Evolutionary conservation across 176 grass and related monocot species (phyloP).

Genomic region (Ensete ventricosum): DNA sequence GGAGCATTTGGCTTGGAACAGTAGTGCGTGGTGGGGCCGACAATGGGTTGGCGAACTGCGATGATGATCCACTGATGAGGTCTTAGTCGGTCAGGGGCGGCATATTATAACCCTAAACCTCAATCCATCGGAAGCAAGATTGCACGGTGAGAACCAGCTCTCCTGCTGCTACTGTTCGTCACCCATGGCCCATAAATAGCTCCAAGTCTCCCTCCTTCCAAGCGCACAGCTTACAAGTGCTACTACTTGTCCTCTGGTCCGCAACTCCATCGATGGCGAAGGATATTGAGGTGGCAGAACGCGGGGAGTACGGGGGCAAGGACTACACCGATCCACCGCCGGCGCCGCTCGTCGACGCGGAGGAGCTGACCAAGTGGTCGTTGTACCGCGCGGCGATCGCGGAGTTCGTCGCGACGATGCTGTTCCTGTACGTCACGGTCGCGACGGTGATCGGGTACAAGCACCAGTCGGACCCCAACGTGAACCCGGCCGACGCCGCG

Average conservation of each 20-base stretch:
- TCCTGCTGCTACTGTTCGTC: no score
- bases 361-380: slow-evolving; percentile 81
- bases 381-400: slow-evolving; percentile 80
- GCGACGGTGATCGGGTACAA: slow-evolving; percentile 85
- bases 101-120: background rate
- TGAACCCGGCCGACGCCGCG: slow-evolving; percentile 31
- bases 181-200: background rate
- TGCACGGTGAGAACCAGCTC: no score
- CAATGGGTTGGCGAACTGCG: background rate
- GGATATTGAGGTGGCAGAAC: slow-evolving; percentile 43
- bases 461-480: slow-evolving; percentile 50
- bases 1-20: background rate
- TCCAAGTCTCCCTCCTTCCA: background rate
- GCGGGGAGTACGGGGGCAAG: slow-evolving; percentile 41
- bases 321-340: slow-evolving; percentile 84
- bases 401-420: slow-evolving; percentile 78
- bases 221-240: background rate
- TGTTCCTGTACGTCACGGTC: slow-evolving; percentile 86
- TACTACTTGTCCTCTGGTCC: background rate
- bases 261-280: slow-evolving; percentile 43
- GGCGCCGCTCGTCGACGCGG: slow-evolving; percentile 51
- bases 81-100: background rate
- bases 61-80: background rate
- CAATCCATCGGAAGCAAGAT: no score
- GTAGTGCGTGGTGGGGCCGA: background rate